A percentile compares a stretch with the other conserved stretches of the same genome.
Evolutionary conservation across 352 stramenopile species (phyloP).

Genomic region (Globisporangium nagaii): DNA sequence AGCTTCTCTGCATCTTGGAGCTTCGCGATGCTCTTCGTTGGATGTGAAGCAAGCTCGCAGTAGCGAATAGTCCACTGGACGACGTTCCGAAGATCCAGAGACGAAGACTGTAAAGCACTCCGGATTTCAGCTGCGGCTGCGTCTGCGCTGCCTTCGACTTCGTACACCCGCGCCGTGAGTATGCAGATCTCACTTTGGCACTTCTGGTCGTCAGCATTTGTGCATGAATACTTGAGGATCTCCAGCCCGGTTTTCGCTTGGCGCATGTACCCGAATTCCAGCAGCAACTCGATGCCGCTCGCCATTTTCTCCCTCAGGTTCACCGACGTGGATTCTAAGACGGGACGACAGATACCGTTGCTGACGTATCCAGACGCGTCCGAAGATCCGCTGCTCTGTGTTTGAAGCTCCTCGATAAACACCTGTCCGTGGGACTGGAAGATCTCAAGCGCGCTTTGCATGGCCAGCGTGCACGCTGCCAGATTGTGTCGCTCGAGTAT

Average conservation of each 20-base stretch:
- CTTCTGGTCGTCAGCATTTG: not conserved
- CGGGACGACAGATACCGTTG: constrained; percentile 3
- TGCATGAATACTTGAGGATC: constrained; percentile 21
- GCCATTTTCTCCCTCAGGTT: constrained; percentile 26
- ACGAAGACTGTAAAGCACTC: constrained; percentile 11
- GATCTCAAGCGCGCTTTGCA: constrained; percentile 52
- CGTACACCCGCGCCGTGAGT: constrained; percentile 21
- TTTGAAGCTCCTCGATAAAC: constrained; percentile 45
- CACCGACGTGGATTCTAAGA: constrained; percentile 7
- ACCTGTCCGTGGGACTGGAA: constrained; percentile 29
- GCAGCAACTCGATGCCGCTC: constrained; percentile 23
- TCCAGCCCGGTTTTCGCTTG: constrained; percentile 54
- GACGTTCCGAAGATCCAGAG: constrained; percentile 23
- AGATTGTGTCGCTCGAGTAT: constrained; percentile 46
- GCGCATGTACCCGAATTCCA: constrained; percentile 46
- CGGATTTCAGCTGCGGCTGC: constrained; percentile 17
- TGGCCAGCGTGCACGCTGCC: constrained; percentile 24
- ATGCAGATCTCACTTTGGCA: constrained; percentile 3
- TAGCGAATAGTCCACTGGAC: constrained; percentile 25
- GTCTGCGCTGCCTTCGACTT: constrained; percentile 27
- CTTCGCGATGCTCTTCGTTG: constrained; percentile 5
- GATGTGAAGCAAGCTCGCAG: constrained; percentile 18
- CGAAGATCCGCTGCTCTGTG: not conserved
- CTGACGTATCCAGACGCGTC: not conserved
- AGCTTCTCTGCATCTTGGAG: constrained; percentile 20